Evolutionary conservation across 768 basidiomycete species (phyloP), one percentile per base, ranked within the genome.

Genomic region (Hygrophorus pudorinus): DNA sequence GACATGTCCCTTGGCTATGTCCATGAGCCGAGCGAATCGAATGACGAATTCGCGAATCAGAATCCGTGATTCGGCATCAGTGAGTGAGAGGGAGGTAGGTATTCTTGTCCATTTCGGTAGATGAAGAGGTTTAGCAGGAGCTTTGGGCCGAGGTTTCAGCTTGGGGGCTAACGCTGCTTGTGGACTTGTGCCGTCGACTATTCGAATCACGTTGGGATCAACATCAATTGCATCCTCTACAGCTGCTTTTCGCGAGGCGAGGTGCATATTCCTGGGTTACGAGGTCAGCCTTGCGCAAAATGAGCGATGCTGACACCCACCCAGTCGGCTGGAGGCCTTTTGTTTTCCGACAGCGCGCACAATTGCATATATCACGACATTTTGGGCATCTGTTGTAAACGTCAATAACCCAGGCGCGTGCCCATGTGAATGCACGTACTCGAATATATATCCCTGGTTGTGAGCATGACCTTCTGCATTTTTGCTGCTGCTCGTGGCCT

Each of bases 31-130:
- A 1, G 67, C 65, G 50, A 88, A 88, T 28, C 86, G 72, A 38
- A 83, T 55, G 9, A 75, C 56, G 56, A 87, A 90, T 59, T 89
- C 86, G 45, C 86, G 77, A 34, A 88, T 79, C 51, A 76, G 65
- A 38, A 88, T 72, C 8, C 85, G 78, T 20, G 71, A 67, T 49
- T 82, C 70, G 1, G 71, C 76, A 32, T 75, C 72, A 1, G 64
- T 54, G 31, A 65, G 61, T 4, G 66, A 60, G 11, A 82, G 61
- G 24, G 50, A 52, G 10, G 68, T 64, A 1, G 64, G 65, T 5
- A 84, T 56, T 5, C 56, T 53, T 4, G 63, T 72, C 85, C 85
- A 88, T 38, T 61, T 60, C 32, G 79, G 63, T 45, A 61, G 48
- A 5, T 78, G 72, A 21, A 76, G 58, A 1, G 62, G 46, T 48